These are phyloP conservation scores for Strobilomyces echinocephalus DNA, from an alignment of 768 basidiomycete genomes.

Conservation along the genomic window DNA sequence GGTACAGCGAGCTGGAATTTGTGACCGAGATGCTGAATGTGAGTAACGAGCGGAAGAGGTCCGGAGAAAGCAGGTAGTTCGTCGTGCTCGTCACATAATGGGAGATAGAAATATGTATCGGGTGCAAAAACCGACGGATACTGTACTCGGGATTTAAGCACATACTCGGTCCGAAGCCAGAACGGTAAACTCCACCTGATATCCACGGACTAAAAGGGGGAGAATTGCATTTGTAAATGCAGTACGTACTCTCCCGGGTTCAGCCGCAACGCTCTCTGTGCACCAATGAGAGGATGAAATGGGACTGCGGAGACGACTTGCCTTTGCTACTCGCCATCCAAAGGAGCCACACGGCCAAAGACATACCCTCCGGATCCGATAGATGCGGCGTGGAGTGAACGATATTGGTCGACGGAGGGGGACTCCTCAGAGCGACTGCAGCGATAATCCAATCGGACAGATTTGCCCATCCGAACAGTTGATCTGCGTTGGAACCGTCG, in stretches of 20 bases:
- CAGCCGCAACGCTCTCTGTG: slow-evolving; percentile 32
- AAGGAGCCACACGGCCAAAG: slow-evolving; percentile 42
- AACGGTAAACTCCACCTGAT: slow-evolving; percentile 30
- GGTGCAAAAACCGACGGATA: slow-evolving; percentile 41
- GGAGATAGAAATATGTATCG: slow-evolving; percentile 41
- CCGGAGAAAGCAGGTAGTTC: slow-evolving; percentile 26
- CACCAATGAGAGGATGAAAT: slow-evolving; percentile 10
- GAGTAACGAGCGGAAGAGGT: slow-evolving; percentile 29
- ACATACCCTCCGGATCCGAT: slow-evolving; percentile 33
- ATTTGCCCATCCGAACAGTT: slow-evolving; percentile 40
- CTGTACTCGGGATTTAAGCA: slow-evolving; percentile 24
- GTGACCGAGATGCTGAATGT: slow-evolving; percentile 39
- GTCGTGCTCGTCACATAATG: slow-evolving; percentile 30
- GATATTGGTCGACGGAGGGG: not conserved
- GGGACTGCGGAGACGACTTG: slow-evolving; percentile 15
- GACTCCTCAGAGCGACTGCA: slow-evolving; percentile 11
- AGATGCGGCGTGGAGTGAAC: slow-evolving; percentile 16
- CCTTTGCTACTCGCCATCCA: slow-evolving; percentile 44
- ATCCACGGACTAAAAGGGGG: slow-evolving; percentile 39
- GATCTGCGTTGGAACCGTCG: slow-evolving; percentile 43
- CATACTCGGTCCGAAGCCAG: not conserved
- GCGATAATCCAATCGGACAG: slow-evolving; percentile 27
- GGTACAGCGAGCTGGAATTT: slow-evolving; percentile 39
- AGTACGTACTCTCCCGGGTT: slow-evolving; percentile 26
- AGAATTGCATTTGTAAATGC: slow-evolving; percentile 31